These are phyloP conservation scores for Pyrenochaeta sp. DNA, from an alignment of 2,329 filamentous ascomycete genomes.

Conservation along the genomic window DNA sequence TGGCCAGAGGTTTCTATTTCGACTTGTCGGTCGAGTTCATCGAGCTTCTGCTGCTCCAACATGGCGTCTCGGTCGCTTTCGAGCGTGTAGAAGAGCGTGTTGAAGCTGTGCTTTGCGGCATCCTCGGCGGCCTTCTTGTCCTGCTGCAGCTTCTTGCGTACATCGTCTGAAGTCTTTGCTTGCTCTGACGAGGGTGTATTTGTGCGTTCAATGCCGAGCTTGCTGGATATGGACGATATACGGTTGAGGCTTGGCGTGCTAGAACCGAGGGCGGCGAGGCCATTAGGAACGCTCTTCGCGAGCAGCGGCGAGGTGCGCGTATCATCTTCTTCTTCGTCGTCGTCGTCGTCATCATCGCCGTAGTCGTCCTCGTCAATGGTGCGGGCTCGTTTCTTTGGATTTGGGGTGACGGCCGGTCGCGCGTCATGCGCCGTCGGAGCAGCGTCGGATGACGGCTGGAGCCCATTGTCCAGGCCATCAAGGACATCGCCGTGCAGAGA, in stretches of 20 bases:
- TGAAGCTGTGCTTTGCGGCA: slow-evolving; percentile 86
- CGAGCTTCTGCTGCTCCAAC: slow-evolving; percentile 95
- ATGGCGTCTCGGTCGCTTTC: slow-evolving; percentile 96
- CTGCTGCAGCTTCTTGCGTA: slow-evolving; percentile 90
- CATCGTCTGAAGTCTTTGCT: slow-evolving; percentile 80
- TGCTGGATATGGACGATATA: slow-evolving; percentile 72
- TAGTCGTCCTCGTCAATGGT: slow-evolving; percentile 86
- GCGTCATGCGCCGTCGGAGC: slow-evolving; percentile 51
- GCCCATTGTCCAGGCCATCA: slow-evolving; percentile 35
- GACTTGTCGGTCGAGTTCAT: slow-evolving; percentile 94
- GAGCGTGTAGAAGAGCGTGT: slow-evolving; percentile 92
- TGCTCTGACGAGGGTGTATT: slow-evolving; percentile 62
- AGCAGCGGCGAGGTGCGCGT: slow-evolving; percentile 58
- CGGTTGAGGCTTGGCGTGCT: slow-evolving; percentile 67
- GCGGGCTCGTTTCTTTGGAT: slow-evolving; percentile 79
- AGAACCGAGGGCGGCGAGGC: slow-evolving; percentile 61
- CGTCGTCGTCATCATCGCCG: slow-evolving; percentile 79
- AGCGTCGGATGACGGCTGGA: slow-evolving; percentile 33
- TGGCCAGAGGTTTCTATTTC: slow-evolving; percentile 89
- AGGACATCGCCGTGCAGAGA: slow-evolving; percentile 32
- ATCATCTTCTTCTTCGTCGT: slow-evolving; percentile 54
- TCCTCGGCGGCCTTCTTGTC: slow-evolving; percentile 91
- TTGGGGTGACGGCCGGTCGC: slow-evolving; percentile 63
- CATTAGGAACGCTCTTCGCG: slow-evolving; percentile 61
- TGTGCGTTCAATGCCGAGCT: slow-evolving; percentile 66